Evolutionary conservation across 371 early-diverging fungal genomes (phyloP).

Genomic region (Mucor irregularis): DNA sequence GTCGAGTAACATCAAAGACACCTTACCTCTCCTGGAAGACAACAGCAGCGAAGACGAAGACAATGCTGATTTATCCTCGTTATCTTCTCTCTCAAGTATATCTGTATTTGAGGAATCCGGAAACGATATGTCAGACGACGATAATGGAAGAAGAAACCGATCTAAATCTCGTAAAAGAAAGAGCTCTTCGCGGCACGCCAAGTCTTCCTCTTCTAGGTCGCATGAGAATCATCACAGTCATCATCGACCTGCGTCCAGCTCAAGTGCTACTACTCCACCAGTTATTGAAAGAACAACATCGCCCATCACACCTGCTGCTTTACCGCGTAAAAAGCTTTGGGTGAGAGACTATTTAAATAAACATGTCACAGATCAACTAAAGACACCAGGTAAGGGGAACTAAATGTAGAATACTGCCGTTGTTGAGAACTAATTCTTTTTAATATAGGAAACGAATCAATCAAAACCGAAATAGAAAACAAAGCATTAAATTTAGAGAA

Average conservation of each 20-base stretch:
- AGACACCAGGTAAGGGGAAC: background rate
- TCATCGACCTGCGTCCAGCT: background rate
- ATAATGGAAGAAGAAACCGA: background rate
- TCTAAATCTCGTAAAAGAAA: background rate
- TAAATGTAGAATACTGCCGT: background rate
- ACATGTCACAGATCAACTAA: background rate
- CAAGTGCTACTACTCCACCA: background rate
- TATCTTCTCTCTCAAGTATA: slow-evolving; percentile 25
- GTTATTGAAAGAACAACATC: background rate
- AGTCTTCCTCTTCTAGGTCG: background rate
- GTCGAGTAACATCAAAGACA: background rate
- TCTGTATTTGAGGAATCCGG: slow-evolving; percentile 19
- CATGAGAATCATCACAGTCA: background rate
- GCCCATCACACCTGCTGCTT: background rate
- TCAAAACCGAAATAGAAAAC: too few relatives aligned
- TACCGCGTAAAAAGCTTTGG: slow-evolving; percentile 30
- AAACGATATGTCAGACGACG: slow-evolving; percentile 5
- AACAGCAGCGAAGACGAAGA: slow-evolving; percentile 12
- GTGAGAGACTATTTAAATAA: slow-evolving; percentile 21
- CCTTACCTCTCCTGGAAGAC: background rate
- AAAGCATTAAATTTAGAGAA: too few relatives aligned
- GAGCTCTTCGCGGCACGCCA: background rate
- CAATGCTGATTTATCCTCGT: slow-evolving; percentile 19
- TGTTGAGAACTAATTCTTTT: background rate
- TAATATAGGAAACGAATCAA: background rate